A percentile compares a stretch with the other conserved stretches of the same genome.
Evolutionary conservation across 495 filamentous ascomycete species (phyloP).

Genomic region (Neurospora tetraspora): DNA sequence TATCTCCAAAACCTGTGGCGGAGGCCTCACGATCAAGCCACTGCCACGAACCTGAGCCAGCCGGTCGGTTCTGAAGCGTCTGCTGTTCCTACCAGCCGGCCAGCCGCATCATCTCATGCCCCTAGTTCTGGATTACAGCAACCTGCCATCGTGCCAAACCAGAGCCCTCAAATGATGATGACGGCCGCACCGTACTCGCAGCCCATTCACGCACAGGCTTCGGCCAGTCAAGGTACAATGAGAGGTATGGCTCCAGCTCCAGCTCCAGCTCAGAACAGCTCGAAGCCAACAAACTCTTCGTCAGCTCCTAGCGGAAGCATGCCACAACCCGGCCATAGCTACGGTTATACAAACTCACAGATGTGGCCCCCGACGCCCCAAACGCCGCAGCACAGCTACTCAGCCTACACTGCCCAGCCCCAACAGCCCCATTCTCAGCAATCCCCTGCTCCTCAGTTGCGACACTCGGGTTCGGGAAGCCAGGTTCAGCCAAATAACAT

Average conservation of each 20-base stretch:
- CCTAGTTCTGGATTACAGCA: constrained; percentile 30
- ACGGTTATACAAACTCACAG: constrained; percentile 42
- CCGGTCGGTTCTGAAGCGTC: constrained; percentile 34
- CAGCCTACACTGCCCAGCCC: constrained; percentile 39
- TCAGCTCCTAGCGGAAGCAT: constrained; percentile 25
- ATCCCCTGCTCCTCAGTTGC: constrained; percentile 50
- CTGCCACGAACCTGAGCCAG: constrained; percentile 39
- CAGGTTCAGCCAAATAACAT: constrained; percentile 48
- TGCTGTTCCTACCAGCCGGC: constrained; percentile 34
- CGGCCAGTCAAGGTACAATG: constrained; percentile 41
- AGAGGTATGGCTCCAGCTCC: constrained; percentile 42
- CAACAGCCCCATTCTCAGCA: constrained; percentile 49
- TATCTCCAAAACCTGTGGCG: constrained; percentile 71
- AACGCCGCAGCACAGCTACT: constrained; percentile 36
- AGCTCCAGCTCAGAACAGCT: constrained; percentile 36
- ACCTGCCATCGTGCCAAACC: constrained; percentile 35
- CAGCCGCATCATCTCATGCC: constrained; percentile 40
- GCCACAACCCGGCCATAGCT: constrained; percentile 31
- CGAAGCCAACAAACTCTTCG: constrained; percentile 28
- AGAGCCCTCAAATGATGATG: constrained; percentile 50
- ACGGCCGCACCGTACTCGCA: constrained; percentile 41
- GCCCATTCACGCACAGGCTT: constrained; percentile 41
- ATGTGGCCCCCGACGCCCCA: constrained; percentile 41
- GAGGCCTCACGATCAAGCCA: constrained; percentile 63
- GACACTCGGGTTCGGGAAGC: constrained; percentile 47